Evolutionary conservation across 768 basidiomycete species (phyloP).

Genomic region (Rhodosporidiobolus odoratus): DNA sequence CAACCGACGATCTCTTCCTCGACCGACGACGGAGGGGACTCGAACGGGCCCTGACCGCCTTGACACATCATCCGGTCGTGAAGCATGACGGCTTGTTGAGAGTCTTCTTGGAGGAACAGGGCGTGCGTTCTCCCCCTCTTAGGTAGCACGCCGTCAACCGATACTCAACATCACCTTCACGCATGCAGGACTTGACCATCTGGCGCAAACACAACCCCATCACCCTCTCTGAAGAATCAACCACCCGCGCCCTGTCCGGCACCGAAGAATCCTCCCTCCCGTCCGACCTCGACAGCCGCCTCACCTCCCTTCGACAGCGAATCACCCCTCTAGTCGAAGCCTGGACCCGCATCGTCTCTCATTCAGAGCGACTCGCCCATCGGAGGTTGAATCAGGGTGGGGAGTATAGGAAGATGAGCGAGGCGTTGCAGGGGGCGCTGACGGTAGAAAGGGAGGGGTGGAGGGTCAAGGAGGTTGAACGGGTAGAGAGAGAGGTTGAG

Average conservation of each 20-base stretch:
- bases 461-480: slow-evolving; percentile 16
- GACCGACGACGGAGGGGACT: slow-evolving; percentile 71
- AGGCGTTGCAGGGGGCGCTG: slow-evolving; percentile 63
- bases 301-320: slow-evolving; percentile 53
- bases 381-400: slow-evolving; percentile 88
- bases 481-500: neutral
- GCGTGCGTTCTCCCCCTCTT: neutral
- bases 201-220: slow-evolving; percentile 76
- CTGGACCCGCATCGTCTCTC: slow-evolving; percentile 83
- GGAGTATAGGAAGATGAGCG: slow-evolving; percentile 57
- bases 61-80: slow-evolving; percentile 87
- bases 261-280: slow-evolving; percentile 77
- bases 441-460: slow-evolving; percentile 12
- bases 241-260: slow-evolving; percentile 45
- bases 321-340: slow-evolving; percentile 66
- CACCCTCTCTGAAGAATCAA: slow-evolving; percentile 80
- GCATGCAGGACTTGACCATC: slow-evolving; percentile 63
- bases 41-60: slow-evolving; percentile 67
- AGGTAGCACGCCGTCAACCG: neutral
- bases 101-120: slow-evolving; percentile 33
- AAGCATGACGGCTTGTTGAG: slow-evolving; percentile 47
- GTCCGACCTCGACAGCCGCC: slow-evolving; percentile 83
- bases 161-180: neutral
- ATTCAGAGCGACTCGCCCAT: slow-evolving; percentile 80
- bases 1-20: slow-evolving; percentile 81